Percentiles rank a stretch among this genome's conserved stretches.
phyloP scores from a whole-genome alignment of 2,329 filamentous ascomycete genomes.

The Ophiostoma sp. region DNA sequence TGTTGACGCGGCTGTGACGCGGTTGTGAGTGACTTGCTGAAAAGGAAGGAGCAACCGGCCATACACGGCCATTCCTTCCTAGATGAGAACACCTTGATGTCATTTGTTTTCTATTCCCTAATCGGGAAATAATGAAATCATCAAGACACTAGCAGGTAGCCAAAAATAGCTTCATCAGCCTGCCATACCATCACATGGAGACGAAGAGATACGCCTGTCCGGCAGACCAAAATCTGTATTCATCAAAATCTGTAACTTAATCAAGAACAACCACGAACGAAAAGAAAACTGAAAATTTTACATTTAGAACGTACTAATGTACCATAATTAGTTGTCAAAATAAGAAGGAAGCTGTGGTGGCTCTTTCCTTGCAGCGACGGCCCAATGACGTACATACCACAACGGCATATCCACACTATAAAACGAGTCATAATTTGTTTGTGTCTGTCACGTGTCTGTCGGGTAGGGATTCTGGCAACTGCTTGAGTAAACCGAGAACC shows the following conservation, averaged over 20 bases:
- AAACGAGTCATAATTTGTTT: neutral
- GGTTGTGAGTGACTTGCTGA: neutral
- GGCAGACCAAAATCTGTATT: no score
- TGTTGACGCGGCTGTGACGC: neutral
- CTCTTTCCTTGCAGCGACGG: neutral
- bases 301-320: no score
- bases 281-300: no score
- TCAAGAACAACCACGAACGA: no score
- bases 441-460: neutral
- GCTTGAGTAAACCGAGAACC: no score
- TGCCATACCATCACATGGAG: no score
- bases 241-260: no score
- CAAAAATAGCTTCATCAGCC: neutral
- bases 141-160: neutral
- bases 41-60: neutral
- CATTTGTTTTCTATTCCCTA: neutral
- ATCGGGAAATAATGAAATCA: neutral
- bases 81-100: neutral
- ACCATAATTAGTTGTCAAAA: neutral
- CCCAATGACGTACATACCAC: slow-evolving; percentile 4
- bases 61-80: neutral
- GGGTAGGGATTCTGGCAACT: no score
- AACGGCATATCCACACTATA: neutral
- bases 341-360: neutral
- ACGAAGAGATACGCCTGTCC: no score